Evolutionary conservation across 768 basidiomycete genomes (phyloP).

Genomic region (Pisolithus orientalis): DNA sequence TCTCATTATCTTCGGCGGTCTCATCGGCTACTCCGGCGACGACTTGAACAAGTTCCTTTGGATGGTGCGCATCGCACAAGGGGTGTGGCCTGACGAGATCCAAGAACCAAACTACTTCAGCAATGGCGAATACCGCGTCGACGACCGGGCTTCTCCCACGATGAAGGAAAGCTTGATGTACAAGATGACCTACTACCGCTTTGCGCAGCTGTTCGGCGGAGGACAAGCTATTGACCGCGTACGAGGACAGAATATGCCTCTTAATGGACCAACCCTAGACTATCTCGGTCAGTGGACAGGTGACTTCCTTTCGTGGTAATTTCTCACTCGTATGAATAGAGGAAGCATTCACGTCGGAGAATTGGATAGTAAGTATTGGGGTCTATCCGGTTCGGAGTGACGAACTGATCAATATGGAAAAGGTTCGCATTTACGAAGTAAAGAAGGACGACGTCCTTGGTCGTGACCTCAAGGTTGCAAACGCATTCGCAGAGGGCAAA

Average conservation of each 20-base stretch:
- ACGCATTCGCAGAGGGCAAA: conserved; percentile 81
- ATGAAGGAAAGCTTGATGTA: conserved; percentile 99
- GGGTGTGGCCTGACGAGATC: conserved; percentile 97
- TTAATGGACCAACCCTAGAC: conserved; percentile 74
- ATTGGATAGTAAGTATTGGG: conserved; percentile 81
- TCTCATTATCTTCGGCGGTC: conserved; percentile 93
- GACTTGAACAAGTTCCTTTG: conserved; percentile 99
- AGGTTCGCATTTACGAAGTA: conserved; percentile 92
- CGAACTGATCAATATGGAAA: neutral
- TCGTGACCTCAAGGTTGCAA: conserved; percentile 83
- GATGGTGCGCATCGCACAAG: conserved; percentile 95
- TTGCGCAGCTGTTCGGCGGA: conserved; percentile 81
- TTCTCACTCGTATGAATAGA: conserved; percentile 40
- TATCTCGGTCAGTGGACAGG: conserved; percentile 60
- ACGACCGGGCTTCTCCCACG: conserved; percentile 72
- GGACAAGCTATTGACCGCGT: conserved; percentile 77
- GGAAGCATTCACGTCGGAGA: conserved; percentile 98
- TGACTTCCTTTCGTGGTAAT: conserved; percentile 2
- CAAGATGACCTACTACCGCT: conserved; percentile 98
- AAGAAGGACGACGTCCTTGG: conserved; percentile 91
- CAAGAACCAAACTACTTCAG: conserved; percentile 95
- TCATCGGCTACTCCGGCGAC: conserved; percentile 95
- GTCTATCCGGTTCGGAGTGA: neutral
- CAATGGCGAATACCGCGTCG: conserved; percentile 89
- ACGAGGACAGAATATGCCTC: conserved; percentile 78